Evolutionary conservation across 2,329 filamentous ascomycete genomes (phyloP).

Genomic region (Orbilia blumenaviensis): DNA sequence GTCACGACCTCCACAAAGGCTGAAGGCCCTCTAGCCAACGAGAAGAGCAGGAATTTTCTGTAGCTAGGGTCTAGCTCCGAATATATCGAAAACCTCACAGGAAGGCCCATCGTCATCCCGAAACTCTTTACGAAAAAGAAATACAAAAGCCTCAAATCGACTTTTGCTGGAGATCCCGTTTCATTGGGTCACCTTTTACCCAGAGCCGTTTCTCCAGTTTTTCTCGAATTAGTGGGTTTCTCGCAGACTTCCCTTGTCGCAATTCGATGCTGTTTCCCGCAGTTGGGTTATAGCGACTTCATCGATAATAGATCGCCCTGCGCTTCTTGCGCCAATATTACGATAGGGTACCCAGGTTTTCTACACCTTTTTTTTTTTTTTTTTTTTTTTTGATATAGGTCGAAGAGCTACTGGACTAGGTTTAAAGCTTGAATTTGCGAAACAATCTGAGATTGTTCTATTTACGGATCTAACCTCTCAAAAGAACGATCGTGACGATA

Average conservation of each 20-base stretch:
- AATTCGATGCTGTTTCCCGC: slow-evolving; percentile 26
- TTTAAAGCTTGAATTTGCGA: neutral
- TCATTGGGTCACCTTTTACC: slow-evolving; percentile 18
- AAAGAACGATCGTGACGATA: slow-evolving; percentile 8
- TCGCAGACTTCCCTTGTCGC: slow-evolving; percentile 36
- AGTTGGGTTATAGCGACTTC: slow-evolving; percentile 27
- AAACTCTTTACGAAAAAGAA: slow-evolving; percentile 14
- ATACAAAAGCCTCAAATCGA: slow-evolving; percentile 25
- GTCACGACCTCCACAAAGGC: slow-evolving; percentile 34
- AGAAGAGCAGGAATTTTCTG: slow-evolving; percentile 48
- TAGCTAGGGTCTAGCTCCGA: slow-evolving; percentile 37
- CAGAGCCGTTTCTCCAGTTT: slow-evolving; percentile 26
- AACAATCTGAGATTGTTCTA: slow-evolving; percentile 15
- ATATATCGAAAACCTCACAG: slow-evolving; percentile 18
- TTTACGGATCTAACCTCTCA: neutral
- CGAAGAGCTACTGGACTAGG: no score
- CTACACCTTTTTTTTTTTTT: neutral
- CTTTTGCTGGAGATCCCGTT: neutral
- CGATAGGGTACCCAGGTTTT: slow-evolving; percentile 20
- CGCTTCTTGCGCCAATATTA: slow-evolving; percentile 37
- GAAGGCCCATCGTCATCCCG: slow-evolving; percentile 44
- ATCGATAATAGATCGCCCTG: slow-evolving; percentile 19
- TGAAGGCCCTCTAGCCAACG: slow-evolving; percentile 45
- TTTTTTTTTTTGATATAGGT: neutral
- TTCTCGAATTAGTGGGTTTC: slow-evolving; percentile 46